Percentiles rank a stretch among this genome's conserved stretches.
Evolutionary conservation across 495 filamentous ascomycete species (phyloP).

Genomic region (Talaromyces nanjingensis): DNA sequence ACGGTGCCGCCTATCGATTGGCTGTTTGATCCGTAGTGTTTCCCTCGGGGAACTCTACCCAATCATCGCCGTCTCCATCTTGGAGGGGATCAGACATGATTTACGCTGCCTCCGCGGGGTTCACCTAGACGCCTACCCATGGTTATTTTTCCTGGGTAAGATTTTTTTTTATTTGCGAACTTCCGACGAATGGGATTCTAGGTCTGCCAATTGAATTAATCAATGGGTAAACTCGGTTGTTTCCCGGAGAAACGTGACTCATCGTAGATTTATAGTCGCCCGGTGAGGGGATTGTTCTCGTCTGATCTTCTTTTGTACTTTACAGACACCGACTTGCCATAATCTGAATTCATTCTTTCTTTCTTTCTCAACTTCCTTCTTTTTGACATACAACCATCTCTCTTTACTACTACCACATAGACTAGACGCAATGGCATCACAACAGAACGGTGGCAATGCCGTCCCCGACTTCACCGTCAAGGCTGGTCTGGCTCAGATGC

Average conservation of each 20-base stretch:
- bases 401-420: neutral
- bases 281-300: neutral
- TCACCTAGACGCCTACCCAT: neutral
- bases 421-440: constrained; percentile 25
- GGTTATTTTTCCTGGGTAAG: neutral
- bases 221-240: neutral
- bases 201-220: neutral
- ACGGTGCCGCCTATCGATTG: neutral
- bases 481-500: constrained; percentile 89
- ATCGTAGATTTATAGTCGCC: neutral
- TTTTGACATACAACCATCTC: neutral
- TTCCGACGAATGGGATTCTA: neutral
- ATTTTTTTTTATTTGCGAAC: neutral
- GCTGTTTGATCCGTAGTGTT: neutral
- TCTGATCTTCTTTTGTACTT: constrained; percentile 1
- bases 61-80: neutral
- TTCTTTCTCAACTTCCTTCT: neutral
- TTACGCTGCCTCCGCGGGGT: neutral
- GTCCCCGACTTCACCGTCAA: constrained; percentile 65
- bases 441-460: constrained; percentile 16
- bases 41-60: constrained; percentile 3
- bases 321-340: neutral
- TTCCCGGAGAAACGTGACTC: neutral
- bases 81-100: neutral
- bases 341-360: neutral